Base-by-base conservation (phyloP, 2,329 filamentous ascomycete species). In the Apiospora pterosperma region DNA sequence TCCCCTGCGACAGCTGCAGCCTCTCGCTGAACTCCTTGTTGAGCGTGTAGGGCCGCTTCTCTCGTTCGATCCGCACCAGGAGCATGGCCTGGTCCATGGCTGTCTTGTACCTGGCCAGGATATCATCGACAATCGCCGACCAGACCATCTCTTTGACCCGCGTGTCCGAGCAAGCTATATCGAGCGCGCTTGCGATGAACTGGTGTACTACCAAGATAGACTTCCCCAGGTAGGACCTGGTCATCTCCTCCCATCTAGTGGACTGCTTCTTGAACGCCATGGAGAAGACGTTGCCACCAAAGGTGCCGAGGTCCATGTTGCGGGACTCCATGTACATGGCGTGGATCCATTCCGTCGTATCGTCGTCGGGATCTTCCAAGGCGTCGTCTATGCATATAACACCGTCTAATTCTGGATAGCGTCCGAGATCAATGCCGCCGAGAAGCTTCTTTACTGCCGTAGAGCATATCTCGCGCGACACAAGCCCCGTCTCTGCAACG, bases 231-330 rank as follows among this genome's bases (percentile, higher is more conserved):
- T 75, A 75, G 0, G 65, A 44, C 48, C 63, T 65, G 11, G 72
- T 70, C 36, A 76, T 71, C 6, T 6, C 10, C 0, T 62, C 66
- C 76, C 76, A 78, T 36, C 74, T 75, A 7, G 59, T 41, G 0
- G 75, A 76, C 42, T 78, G 75, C 61, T 76, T 68, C 21, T 59
- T 61, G 62, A 75, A 73, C 0, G 71, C 71, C 28, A 61, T 66
- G 0, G 68, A 63, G 28, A 74, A 62, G 0, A 76, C 44, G 1
- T 62, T 59, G 3, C 64, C 48, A n/a, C 66, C 71, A 61, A 70
- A 71, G 0, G 69, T 68, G 2, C 67, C 65, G 0, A 76, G 69
- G 0, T 75, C 72, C 21, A 69, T 66, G 7, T 70, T 73, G 6
- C 74, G 68, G 12, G 70, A 74, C 4, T 59, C 55, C 6, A 61